A percentile compares a stretch with the other conserved stretches of the same genome.
Conservation (phyloP, 495 filamentous ascomycete species). For the Penicillium cinerascens region DNA sequence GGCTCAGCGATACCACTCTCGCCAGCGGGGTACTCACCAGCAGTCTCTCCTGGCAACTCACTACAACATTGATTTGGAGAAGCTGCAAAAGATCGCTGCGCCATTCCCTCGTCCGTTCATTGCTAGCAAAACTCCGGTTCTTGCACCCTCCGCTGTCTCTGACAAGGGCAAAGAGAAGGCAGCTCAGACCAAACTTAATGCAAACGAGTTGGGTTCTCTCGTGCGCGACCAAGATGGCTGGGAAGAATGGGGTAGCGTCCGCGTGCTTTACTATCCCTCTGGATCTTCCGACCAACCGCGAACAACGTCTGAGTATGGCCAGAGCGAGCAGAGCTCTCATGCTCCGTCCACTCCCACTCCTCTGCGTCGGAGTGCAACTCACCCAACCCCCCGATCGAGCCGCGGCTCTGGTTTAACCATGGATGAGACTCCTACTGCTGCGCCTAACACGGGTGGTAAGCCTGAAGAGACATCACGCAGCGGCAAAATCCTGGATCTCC, state of each 20-base stretch:
- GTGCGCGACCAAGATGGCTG: slow-evolving; percentile 54
- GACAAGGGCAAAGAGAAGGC: slow-evolving; percentile 74
- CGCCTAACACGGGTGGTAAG: slow-evolving; percentile 26
- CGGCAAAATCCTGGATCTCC: slow-evolving; percentile 67
- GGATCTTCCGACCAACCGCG: slow-evolving; percentile 30
- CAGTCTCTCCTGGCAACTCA: slow-evolving; percentile 73
- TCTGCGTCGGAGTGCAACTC: slow-evolving; percentile 45
- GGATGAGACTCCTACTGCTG: slow-evolving; percentile 51
- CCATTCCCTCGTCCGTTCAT: slow-evolving; percentile 71
- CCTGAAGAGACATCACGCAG: slow-evolving; percentile 40
- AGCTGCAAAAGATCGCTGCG: slow-evolving; percentile 73
- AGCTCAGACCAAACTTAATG: slow-evolving; percentile 48
- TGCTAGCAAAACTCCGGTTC: slow-evolving; percentile 34
- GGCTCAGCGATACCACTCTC: slow-evolving; percentile 87
- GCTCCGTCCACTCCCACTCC: slow-evolving; percentile 51
- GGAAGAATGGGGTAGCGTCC: slow-evolving; percentile 68
- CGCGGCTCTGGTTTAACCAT: slow-evolving; percentile 41
- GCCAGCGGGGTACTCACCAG: slow-evolving; percentile 69
- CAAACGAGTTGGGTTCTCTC: slow-evolving; percentile 73
- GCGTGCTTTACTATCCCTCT: slow-evolving; percentile 60
- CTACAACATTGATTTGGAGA: slow-evolving; percentile 92
- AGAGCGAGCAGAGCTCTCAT: slow-evolving; percentile 26
- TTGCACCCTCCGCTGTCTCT: slow-evolving; percentile 45
- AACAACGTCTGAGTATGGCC: slow-evolving; percentile 24
- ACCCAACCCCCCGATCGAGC: slow-evolving; percentile 51